Evolutionary conservation across 2,329 filamentous ascomycete genomes (phyloP).

Genomic region (Pestalotiopsis sp.): DNA sequence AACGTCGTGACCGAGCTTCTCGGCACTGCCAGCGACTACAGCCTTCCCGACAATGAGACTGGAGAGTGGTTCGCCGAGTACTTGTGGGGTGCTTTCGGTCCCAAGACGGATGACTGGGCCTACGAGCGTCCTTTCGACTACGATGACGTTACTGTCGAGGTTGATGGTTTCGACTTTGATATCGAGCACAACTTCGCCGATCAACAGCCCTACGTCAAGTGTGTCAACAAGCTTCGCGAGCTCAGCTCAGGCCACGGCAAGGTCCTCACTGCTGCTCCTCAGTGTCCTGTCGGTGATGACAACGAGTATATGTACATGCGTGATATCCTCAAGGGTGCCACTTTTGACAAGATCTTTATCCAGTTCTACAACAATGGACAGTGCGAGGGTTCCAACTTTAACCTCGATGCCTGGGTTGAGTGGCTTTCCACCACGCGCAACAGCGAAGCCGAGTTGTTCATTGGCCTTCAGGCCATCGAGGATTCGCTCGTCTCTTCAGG

Average conservation of each 20-base stretch:
- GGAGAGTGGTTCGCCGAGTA: conserved; percentile 7
- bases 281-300: conserved; percentile 39
- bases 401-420: conserved; percentile 44
- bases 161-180: conserved; percentile 30
- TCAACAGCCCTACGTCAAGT: conserved; percentile 23
- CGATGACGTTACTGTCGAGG: conserved; percentile 4
- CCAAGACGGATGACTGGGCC: background rate
- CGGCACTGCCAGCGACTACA: conserved; percentile 32
- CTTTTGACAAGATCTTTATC: conserved; percentile 43
- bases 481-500: conserved; percentile 20
- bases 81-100: conserved; percentile 7
- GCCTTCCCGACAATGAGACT: conserved; percentile 5
- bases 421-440: conserved; percentile 38
- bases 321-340: conserved; percentile 38
- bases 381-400: conserved; percentile 36
- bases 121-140: conserved; percentile 11
- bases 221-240: conserved; percentile 27
- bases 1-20: conserved; percentile 24
- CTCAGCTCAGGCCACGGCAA: conserved; percentile 21
- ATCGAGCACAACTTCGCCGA: conserved; percentile 15
- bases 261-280: conserved; percentile 39
- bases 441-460: conserved; percentile 45
- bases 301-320: conserved; percentile 34
- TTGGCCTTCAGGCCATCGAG: conserved; percentile 42
- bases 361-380: conserved; percentile 56